Conservation (phyloP, 306 rosid genomes). For the Quercus rubra region DNA sequence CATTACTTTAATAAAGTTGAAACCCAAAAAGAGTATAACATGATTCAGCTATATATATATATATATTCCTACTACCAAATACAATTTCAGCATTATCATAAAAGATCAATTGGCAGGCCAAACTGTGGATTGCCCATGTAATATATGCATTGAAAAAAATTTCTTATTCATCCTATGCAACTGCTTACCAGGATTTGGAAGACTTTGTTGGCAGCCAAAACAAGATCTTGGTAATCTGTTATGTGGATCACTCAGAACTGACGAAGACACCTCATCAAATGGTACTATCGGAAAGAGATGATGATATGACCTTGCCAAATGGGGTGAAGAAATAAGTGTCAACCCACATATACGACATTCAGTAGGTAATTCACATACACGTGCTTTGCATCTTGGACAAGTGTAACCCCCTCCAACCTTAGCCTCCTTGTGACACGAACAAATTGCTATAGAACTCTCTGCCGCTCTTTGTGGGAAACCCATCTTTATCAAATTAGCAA, state of each 20-base stretch:
- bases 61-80: neutral
- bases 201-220: conserved; percentile 90
- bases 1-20: neutral
- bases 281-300: conserved; percentile 93
- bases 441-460: conserved; percentile 85
- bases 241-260: conserved; percentile 41
- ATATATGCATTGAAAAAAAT: neutral
- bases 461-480: conserved; percentile 99
- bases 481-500: conserved; percentile 89
- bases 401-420: conserved; percentile 87
- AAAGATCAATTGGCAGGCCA: neutral
- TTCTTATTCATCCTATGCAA: neutral
- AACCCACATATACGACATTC: conserved; percentile 91
- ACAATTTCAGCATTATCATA: neutral
- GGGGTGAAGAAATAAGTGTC: conserved; percentile 96
- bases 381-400: conserved; percentile 95
- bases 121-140: neutral
- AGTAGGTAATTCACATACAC: conserved; percentile 94
- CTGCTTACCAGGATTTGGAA: conserved; percentile 57
- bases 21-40: neutral
- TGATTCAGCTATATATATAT: neutral
- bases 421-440: conserved; percentile 90
- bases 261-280: conserved; percentile 72
- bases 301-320: conserved; percentile 96
- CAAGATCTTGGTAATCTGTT: conserved; percentile 49